Evolutionary conservation across 352 stramenopile species (phyloP), one percentile per base, ranked within the genome.

Genomic region (Pythium aphanidermatum): DNA sequence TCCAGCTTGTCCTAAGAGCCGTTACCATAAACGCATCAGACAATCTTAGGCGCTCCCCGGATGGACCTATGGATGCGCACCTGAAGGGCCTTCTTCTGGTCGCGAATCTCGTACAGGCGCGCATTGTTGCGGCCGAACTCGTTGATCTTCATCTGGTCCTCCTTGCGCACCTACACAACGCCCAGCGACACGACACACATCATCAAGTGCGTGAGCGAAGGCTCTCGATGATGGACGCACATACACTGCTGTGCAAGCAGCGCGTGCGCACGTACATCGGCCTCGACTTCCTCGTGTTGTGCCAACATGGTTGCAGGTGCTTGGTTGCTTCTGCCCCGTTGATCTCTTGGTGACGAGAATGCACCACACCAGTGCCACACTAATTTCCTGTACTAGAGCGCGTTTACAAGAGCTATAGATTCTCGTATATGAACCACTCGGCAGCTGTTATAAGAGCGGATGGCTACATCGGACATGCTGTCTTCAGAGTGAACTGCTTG

Each of bases 101-200:
- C 80, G 58, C 83, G 74, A 33, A 98, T 78, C 65, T 98, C 92
- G 60, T 96, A 68, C 50, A 98, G 69, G 33, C 83, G 64, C 25
- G 91, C 91, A 74, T 99, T 99, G 62, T 98, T 86, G 49, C 86
- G 74, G 48, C 94, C 96, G 68, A 99, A 99, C 64, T 98, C 92
- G 68, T 99, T 99, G 61, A 99, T 99, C 37, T 84, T 81, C 58
- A 97, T 63, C 74, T 99, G 96, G 74, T 99, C 96, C 69, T 98
- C 89, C 51, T 83, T 80, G 40, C 92, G 86, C 41, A 99, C 95
- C 86, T 98, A 54, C n/a, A 25, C 32, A 19, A n/a, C n/a, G n/a
- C n/a, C n/a, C n/a, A n/a, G n/a, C n/a, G n/a, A n/a, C n/a, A n/a
- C n/a, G n/a, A n/a, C 13, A 12, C 26, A 37, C 9, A 11, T 42